Evolutionary conservation across 2,329 filamentous ascomycete species (phyloP), one percentile per base, ranked within the genome.

Genomic region (Sclerotinia sclerotiorum): DNA sequence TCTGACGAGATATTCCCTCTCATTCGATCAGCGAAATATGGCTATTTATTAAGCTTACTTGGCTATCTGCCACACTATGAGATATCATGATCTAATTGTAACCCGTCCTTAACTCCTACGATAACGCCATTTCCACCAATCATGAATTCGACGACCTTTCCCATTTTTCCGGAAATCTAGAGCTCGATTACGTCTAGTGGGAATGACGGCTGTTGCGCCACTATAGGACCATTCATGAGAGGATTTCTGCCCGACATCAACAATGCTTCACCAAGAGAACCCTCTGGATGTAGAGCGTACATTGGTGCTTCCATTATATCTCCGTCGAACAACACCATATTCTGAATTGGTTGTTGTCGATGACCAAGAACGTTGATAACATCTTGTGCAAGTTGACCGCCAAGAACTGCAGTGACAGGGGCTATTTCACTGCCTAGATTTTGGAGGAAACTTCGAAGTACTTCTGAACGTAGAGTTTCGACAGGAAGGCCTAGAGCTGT

Each of bases 321-420:
- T 19, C 94, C 94, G 78, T 98, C 93, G 75, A 98, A 97, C 27
- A 98, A 83, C 62, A 97, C 86, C 78, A 97, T 88, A 79, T 99
- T 99, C 81, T 99, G 95, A 54, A 99, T 90, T 0, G 95, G 95
- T 79, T 97, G 95, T 81, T 98, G 93, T 52, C 91, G 88, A 77
- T 91, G 88, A 61, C 94, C 93, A 7, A 98, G 85, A 44, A 97
- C 94, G 76, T 98, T 98, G 81, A 99, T 98, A 64, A 97, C 93
- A 77, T 99, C 95, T 80, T 99, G 95, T 0, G 94, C 93, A 21
- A 99, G 84, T 78, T 94, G 88, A 13, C 94, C 95, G 61, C 95
- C 95, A 15, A 99, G 83, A 69, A 97, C 92, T 1, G 95, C 94
- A 0, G 92, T 90, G 11, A 97, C 92, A 10, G 95, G 93, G 17